These are phyloP conservation scores for Rosa lucieae DNA, from an alignment of 306 rosid genomes.

Conservation along the genomic window DNA sequence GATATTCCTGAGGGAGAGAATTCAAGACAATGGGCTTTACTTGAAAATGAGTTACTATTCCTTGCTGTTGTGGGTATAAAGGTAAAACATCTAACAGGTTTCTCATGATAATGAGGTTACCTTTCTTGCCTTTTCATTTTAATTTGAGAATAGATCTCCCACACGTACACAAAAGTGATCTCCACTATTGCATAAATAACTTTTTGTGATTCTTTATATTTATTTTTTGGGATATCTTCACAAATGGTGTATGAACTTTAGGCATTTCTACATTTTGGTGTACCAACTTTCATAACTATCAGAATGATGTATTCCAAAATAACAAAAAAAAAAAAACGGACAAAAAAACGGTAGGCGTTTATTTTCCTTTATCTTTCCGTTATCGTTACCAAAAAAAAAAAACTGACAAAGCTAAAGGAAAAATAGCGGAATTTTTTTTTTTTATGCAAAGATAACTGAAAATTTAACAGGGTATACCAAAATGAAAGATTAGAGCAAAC, in stretches of 20 bases:
- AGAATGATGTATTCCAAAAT: too few species aligned
- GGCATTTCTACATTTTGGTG: too few species aligned
- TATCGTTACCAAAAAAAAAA: too few species aligned
- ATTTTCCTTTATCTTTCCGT: too few species aligned
- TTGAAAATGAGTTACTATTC: constrained; percentile 61
- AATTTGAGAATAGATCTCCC: neutral
- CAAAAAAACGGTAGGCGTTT: too few species aligned
- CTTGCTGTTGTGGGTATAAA: constrained; percentile 94
- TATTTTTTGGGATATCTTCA: too few species aligned
- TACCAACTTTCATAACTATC: too few species aligned
- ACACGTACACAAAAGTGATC: neutral
- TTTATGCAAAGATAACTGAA: too few species aligned
- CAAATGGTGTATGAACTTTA: too few species aligned
- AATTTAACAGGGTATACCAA: neutral
- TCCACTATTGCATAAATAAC: neutral
- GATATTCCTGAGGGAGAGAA: constrained; percentile 64
- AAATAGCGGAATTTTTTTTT: too few species aligned
- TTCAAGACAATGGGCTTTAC: constrained; percentile 74
- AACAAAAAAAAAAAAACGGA: too few species aligned
- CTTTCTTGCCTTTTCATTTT: constrained; percentile 11
- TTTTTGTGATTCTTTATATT: neutral
- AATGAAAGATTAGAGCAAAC: too few species aligned
- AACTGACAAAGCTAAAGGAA: neutral
- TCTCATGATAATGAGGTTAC: constrained; percentile 24
- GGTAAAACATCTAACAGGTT: constrained; percentile 46